A percentile compares a stretch with the other conserved stretches of the same genome.
Evolutionary conservation across 306 rosid genomes (phyloP).

Genomic region (Inga laurina): DNA sequence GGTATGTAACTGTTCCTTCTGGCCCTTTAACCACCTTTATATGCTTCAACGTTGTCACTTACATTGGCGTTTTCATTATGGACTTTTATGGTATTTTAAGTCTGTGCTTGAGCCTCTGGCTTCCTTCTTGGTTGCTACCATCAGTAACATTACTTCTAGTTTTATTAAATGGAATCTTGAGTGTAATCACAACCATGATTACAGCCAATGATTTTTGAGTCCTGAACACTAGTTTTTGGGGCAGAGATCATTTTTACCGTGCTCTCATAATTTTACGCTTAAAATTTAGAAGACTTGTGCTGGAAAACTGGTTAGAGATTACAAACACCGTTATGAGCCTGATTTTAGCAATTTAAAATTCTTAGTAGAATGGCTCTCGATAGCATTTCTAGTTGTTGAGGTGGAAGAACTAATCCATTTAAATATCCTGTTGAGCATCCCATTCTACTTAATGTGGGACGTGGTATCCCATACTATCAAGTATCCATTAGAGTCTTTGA

Average conservation of each 20-base stretch:
- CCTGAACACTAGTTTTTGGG: not conserved
- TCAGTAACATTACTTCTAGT: not conserved
- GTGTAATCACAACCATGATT: no score
- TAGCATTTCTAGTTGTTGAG: not conserved
- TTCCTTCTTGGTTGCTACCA: not conserved
- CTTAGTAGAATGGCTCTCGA: not conserved
- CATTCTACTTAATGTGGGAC: no score
- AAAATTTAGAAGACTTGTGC: not conserved
- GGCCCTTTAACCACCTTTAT: not conserved
- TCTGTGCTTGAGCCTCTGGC: not conserved
- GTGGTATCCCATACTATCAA: no score
- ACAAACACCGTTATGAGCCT: not conserved
- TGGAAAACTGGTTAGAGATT: not conserved
- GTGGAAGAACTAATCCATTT: no score
- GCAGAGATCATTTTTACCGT: not conserved
- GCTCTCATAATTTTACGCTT: not conserved
- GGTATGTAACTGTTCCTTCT: constrained; percentile 45
- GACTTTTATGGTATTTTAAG: not conserved
- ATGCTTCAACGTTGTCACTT: not conserved
- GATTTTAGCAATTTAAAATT: not conserved
- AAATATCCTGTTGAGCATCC: no score
- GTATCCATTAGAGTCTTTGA: no score
- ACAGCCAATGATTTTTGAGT: not conserved
- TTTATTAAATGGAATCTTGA: not conserved
- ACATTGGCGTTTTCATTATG: not conserved